Conservation (phyloP, 2,329 filamentous ascomycete species). For the Ophiognomonia clavigignenti-juglandacearum region DNA sequence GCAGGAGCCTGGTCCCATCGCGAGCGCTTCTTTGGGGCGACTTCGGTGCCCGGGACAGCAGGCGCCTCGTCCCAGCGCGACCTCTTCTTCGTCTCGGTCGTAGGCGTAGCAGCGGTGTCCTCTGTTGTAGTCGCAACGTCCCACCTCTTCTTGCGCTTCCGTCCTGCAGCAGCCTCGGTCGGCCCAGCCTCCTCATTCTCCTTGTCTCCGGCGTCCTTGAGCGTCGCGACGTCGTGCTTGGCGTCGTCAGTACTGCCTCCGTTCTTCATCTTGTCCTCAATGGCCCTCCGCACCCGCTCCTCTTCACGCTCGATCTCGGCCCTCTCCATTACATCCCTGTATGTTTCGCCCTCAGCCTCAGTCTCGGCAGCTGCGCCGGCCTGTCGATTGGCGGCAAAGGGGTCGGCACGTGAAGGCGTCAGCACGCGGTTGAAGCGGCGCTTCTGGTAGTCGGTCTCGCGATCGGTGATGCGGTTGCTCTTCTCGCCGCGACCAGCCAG, state of each 20-base stretch:
- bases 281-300: slow-evolving; percentile 73
- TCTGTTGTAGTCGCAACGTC: slow-evolving; percentile 60
- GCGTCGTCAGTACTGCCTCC: slow-evolving; percentile 52
- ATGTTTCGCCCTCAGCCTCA: slow-evolving; percentile 64
- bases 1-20: slow-evolving; percentile 90
- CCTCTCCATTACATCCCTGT: slow-evolving; percentile 85
- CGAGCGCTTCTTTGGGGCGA: slow-evolving; percentile 64
- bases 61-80: slow-evolving; percentile 88
- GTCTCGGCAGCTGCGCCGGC: slow-evolving; percentile 50
- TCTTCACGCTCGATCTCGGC: slow-evolving; percentile 93
- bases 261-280: slow-evolving; percentile 64
- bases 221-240: slow-evolving; percentile 65
- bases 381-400: slow-evolving; percentile 73
- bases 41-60: slow-evolving; percentile 51
- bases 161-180: slow-evolving; percentile 57
- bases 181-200: slow-evolving; percentile 69
- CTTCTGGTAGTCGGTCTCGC: slow-evolving; percentile 97
- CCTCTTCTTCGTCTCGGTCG: slow-evolving; percentile 62
- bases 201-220: slow-evolving; percentile 68
- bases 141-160: slow-evolving; percentile 94
- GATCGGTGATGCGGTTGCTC: slow-evolving; percentile 83
- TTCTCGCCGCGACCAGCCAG: slow-evolving; percentile 78
- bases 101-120: slow-evolving; percentile 40
- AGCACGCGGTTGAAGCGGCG: slow-evolving; percentile 84
- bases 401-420: slow-evolving; percentile 80